Conservation (phyloP, 805 yeast genomes). For the Blastobotrys parvus region DNA sequence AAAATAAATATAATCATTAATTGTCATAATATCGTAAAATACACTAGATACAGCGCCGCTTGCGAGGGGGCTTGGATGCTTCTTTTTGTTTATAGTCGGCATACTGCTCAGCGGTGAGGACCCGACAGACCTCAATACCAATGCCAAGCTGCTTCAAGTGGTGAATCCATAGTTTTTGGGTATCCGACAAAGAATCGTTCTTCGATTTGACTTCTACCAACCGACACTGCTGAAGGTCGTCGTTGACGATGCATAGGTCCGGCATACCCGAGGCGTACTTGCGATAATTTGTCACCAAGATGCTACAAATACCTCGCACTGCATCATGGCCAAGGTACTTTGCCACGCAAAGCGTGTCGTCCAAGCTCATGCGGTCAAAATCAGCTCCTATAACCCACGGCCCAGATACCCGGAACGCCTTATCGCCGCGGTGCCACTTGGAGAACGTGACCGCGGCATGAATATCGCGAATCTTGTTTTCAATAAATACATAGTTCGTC, state of each 20-base stretch:
- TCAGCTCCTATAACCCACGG: conserved; percentile 24
- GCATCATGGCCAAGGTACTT: conserved; percentile 17
- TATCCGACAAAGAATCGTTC: conserved; percentile 30
- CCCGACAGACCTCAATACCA: conserved; percentile 28
- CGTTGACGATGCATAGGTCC: conserved; percentile 22
- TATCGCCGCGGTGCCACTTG: conserved; percentile 1
- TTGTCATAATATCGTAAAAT: too few relatives aligned
- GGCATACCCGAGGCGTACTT: conserved; percentile 28
- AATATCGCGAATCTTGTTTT: not conserved
- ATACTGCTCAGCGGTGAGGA: conserved; percentile 6
- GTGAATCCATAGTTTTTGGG: conserved; percentile 31
- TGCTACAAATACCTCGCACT: conserved; percentile 16
- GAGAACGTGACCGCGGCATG: conserved; percentile 5
- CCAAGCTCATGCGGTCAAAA: conserved; percentile 21
- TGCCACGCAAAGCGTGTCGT: conserved; percentile 17
- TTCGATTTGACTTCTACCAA: conserved; percentile 31
- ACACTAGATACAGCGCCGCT: too few relatives aligned
- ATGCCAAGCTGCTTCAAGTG: conserved; percentile 21
- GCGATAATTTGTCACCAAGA: conserved; percentile 19
- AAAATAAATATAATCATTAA: too few relatives aligned
- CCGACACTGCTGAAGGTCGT: conserved; percentile 12
- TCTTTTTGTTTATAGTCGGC: too few relatives aligned
- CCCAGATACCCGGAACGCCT: conserved; percentile 13
- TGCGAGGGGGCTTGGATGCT: too few relatives aligned
- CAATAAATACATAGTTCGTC: not conserved